A percentile compares a stretch with the other conserved stretches of the same genome.
These are phyloP conservation scores for Ceratocystis variospora DNA, from an alignment of 2,329 filamentous ascomycete species.

Conservation along the genomic window DNA sequence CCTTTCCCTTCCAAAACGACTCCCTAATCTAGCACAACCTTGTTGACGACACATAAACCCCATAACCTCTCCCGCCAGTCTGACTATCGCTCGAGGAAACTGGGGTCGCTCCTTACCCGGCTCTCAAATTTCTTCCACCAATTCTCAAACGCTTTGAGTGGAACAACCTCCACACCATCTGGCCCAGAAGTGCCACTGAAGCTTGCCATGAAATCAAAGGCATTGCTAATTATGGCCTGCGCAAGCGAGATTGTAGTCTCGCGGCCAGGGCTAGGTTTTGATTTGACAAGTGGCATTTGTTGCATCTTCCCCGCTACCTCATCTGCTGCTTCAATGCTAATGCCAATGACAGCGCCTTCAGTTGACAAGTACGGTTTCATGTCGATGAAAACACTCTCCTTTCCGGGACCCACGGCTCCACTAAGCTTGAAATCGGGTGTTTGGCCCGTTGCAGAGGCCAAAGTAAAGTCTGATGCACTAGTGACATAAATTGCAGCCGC, in stretches of 20 bases:
- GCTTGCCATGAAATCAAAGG: constrained; percentile 88
- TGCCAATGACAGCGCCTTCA: constrained; percentile 57
- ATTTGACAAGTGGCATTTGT: constrained; percentile 36
- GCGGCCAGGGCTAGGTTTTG: constrained; percentile 22
- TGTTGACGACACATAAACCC: not conserved
- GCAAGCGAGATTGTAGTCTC: constrained; percentile 57
- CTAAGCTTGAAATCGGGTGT: constrained; percentile 62
- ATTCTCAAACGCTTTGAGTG: constrained; percentile 86
- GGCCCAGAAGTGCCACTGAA: constrained; percentile 55
- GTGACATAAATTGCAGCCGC: constrained; percentile 83
- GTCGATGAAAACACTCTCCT: constrained; percentile 85
- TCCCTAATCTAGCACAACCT: not conserved
- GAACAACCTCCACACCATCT: constrained; percentile 68
- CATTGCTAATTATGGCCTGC: constrained; percentile 88
- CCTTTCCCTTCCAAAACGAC: not conserved
- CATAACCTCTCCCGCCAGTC: constrained; percentile 20
- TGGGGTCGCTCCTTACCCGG: constrained; percentile 69
- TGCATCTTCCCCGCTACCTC: constrained; percentile 59
- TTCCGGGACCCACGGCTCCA: constrained; percentile 77
- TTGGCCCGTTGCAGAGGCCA: constrained; percentile 30
- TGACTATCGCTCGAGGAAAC: constrained; percentile 60
- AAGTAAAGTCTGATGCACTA: constrained; percentile 34
- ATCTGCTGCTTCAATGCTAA: constrained; percentile 63
- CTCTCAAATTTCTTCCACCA: constrained; percentile 98
- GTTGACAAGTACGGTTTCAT: constrained; percentile 29